Evolutionary conservation across 2,329 filamentous ascomycete species (phyloP), one percentile per base, ranked within the genome.

Genomic region (Peltaster fructicola): DNA sequence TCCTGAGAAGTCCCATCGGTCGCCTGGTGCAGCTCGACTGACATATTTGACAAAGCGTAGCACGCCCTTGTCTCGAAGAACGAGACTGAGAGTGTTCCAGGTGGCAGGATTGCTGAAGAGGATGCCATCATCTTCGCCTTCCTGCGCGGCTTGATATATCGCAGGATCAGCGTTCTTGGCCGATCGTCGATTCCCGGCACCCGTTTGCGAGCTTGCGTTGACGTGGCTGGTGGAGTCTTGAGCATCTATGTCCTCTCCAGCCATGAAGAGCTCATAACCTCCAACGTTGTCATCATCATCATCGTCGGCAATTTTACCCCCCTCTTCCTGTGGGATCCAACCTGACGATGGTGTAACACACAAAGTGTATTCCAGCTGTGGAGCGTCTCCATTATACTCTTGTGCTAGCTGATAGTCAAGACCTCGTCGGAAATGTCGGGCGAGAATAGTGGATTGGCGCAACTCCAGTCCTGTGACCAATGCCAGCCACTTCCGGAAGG

Each of bases 41-140:
- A 98, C 76, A 50, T 95, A 98, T 59, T 95, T 98, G 43, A 95
- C 82, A 47, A 98, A 98, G 48, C 80, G 74, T 45, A 98, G 60
- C 8, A 77, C 75, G 8, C 80, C 84, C 37, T 68, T 71, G 47
- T 98, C 88, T 30, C 88, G 67, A 38, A 95, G 57, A 15, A 95
- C 88, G 36, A 98, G 69, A 35, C 75, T 82, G 57, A 98, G 63
- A 35, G 77, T 80, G 51, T 95, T 95, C 88, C 88, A 98, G 6
- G 59, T 57, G 2, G 73, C 70, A 0, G 70, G 62, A 40, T 71
- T 73, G 22, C 65, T 71, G 46, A 79, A 76, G 16, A 79, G 51
- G 25, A 78, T 68, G 0, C 70, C 70, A 37, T 77, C 73, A 30
- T 92, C 84, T 19, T 69, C 65, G 8, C 57, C 57, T 1, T 37